Evolutionary conservation across 192 early-diverging fungal species (phyloP), one percentile per base, ranked within the genome.

Genomic region (Phlyctochytrium arcticum): DNA sequence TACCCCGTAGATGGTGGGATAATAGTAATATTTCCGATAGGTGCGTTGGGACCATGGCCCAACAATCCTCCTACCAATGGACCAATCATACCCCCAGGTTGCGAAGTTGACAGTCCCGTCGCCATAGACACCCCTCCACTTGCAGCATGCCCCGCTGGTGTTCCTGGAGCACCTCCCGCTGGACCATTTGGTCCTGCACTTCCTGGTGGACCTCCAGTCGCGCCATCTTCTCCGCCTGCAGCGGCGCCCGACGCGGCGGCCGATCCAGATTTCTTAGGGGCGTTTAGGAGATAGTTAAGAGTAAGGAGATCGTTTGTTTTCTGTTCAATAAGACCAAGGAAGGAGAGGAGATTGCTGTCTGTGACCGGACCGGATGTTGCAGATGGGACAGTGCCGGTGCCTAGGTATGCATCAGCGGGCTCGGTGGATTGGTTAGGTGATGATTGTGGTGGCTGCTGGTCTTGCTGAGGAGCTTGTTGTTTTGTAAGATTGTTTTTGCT

Each of bases 271-370:
- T 82, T 82, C 55, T 72, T 77, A 27, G 78, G 80, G 6, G 68
- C 55, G 31, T 78, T 82, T 39, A 82, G 62, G 3, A 79, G 34
- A 67, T 73, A 78, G 60, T 82, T 62, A n/a, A 82, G 44, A 5
- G 77, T 82, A 26, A 82, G 61, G 2, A 82, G 66, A 49, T 82
- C 80, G 64, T 82, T 82, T 7, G 77, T 65, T 56, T 82, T 82
- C 34, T 77, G 77, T 58, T 82, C 80, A 36, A 82, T 61, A 9
- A 77, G 64, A 23, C 80, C 80, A 5, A 82, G 64, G 48, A 63
- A 75, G 24, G 69, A 55, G n/a, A 82, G 42, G 50, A 82, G 72
- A 50, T 73, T 79, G 27, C 54, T 68, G 54, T 82, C 80, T 12
- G 75, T 75, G 21, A 79, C 75, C 15, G 39, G 39, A 19, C n/a